These are phyloP conservation scores for Prosopis cineraria DNA, from an alignment of 306 rosid genomes.

Conservation along the genomic window DNA sequence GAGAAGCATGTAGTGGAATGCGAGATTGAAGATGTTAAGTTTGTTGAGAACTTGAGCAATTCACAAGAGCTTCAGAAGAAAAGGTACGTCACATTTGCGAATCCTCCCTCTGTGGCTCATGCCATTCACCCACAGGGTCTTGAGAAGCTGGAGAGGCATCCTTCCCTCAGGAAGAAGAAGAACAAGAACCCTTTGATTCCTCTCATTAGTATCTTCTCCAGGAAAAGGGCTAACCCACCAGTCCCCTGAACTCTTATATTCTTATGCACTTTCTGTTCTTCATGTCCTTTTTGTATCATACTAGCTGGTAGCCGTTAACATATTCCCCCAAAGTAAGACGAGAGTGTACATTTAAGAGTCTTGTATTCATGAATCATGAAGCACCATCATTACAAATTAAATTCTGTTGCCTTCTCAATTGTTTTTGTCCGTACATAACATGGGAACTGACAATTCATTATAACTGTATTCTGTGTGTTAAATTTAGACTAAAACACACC, in stretches of 20 bases:
- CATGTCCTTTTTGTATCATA: conserved; percentile 14
- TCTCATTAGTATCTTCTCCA: conserved; percentile 63
- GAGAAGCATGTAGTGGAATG: conserved; percentile 37
- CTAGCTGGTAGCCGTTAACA: too few relatives aligned
- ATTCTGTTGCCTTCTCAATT: neutral
- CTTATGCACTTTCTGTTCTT: neutral
- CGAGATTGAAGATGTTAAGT: conserved; percentile 63
- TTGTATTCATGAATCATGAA: too few relatives aligned
- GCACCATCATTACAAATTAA: neutral
- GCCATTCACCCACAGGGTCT: conserved; percentile 50
- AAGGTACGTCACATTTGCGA: conserved; percentile 84
- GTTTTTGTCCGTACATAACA: neutral
- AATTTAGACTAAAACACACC: neutral
- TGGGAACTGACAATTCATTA: too few relatives aligned
- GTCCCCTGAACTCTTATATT: conserved; percentile 42
- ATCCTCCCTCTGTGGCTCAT: conserved; percentile 60
- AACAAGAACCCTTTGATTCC: conserved; percentile 71
- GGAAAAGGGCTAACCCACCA: conserved; percentile 58
- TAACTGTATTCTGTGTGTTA: too few relatives aligned
- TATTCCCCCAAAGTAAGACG: too few relatives aligned
- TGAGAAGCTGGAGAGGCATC: conserved; percentile 61
- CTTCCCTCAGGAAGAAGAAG: conserved; percentile 71
- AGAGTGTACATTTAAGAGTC: too few relatives aligned
- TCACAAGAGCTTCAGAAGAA: conserved; percentile 75
- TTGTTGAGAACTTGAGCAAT: conserved; percentile 50